These are phyloP conservation scores for Talaromyces wortmannii DNA, from an alignment of 495 filamentous ascomycete genomes.

Conservation along the genomic window DNA sequence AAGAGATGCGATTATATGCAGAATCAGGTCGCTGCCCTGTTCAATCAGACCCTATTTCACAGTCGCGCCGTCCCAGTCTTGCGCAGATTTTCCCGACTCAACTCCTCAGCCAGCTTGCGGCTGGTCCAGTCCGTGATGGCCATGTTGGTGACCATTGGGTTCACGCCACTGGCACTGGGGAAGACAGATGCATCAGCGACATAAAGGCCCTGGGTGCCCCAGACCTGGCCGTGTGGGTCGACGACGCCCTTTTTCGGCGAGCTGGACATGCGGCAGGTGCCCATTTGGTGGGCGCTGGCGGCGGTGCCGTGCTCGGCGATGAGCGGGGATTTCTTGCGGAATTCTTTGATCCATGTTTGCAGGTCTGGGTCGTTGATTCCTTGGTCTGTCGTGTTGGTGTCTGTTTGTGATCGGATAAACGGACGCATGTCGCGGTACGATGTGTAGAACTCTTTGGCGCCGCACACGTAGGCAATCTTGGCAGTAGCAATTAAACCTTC, in stretches of 20 bases:
- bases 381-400: slow-evolving; percentile 22
- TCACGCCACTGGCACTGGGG: slow-evolving; percentile 83
- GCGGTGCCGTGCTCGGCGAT: slow-evolving; percentile 38
- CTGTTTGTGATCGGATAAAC: slow-evolving; percentile 51
- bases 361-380: slow-evolving; percentile 63
- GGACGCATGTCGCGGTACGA: slow-evolving; percentile 50
- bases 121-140: slow-evolving; percentile 56
- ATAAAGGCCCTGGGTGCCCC: slow-evolving; percentile 67
- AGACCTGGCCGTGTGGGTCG: slow-evolving; percentile 65
- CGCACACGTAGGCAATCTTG: slow-evolving; percentile 69
- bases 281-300: slow-evolving; percentile 85
- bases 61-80: not conserved
- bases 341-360: slow-evolving; percentile 56
- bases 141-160: slow-evolving; percentile 92
- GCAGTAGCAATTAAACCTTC: slow-evolving; percentile 65
- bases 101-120: slow-evolving; percentile 23
- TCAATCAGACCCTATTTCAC: not conserved
- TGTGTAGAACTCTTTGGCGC: slow-evolving; percentile 71
- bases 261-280: slow-evolving; percentile 73
- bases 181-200: slow-evolving; percentile 86
- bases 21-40: not conserved
- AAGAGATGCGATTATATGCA: not conserved
- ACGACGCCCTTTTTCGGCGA: slow-evolving; percentile 61
- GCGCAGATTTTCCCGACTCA: slow-evolving; percentile 9
- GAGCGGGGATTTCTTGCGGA: slow-evolving; percentile 50